These are phyloP conservation scores for Flaveria floridana DNA, from an alignment of 140 eudicot species.

Conservation along the genomic window DNA sequence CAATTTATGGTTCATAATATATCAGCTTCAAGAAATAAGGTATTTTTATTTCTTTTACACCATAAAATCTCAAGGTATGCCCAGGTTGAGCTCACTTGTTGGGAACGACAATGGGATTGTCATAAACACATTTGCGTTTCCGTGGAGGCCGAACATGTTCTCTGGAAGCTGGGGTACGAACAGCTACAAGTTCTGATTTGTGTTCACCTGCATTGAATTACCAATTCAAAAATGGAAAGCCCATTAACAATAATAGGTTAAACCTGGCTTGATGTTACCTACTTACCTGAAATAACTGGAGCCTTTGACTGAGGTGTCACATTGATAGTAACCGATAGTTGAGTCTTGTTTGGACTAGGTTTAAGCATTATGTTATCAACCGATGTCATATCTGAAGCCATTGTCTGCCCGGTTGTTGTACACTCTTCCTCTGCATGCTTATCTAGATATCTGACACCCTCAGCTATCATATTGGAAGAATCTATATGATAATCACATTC, in stretches of 20 bases:
- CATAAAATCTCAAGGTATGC: neutral
- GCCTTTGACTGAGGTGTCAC: conserved; percentile 53
- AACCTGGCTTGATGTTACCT: conserved; percentile 2
- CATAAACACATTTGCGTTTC: conserved; percentile 54
- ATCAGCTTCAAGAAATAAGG: neutral
- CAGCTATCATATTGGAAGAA: conserved; percentile 11
- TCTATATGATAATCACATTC: conserved; percentile 25
- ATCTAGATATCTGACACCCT: conserved; percentile 22
- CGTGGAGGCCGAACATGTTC: conserved; percentile 38
- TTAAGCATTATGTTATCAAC: conserved; percentile 32
- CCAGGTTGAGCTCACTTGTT: conserved; percentile 45
- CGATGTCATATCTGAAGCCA: conserved; percentile 29
- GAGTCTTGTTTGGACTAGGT: conserved; percentile 33
- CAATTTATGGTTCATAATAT: conserved; percentile 8
- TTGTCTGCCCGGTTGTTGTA: conserved; percentile 30
- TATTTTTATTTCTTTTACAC: neutral
- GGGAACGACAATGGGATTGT: conserved; percentile 35
- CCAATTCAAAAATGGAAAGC: conserved; percentile 4
- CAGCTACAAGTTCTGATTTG: conserved; percentile 40
- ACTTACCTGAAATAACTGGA: conserved; percentile 40
- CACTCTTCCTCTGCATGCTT: conserved; percentile 31
- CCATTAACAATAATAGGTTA: neutral
- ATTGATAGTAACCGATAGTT: conserved; percentile 38
- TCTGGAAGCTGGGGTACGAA: conserved; percentile 68
- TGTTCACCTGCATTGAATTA: conserved; percentile 43